phyloP scores from a whole-genome alignment of 2,329 filamentous ascomycete genomes.

The Exophiala sp. region DNA sequence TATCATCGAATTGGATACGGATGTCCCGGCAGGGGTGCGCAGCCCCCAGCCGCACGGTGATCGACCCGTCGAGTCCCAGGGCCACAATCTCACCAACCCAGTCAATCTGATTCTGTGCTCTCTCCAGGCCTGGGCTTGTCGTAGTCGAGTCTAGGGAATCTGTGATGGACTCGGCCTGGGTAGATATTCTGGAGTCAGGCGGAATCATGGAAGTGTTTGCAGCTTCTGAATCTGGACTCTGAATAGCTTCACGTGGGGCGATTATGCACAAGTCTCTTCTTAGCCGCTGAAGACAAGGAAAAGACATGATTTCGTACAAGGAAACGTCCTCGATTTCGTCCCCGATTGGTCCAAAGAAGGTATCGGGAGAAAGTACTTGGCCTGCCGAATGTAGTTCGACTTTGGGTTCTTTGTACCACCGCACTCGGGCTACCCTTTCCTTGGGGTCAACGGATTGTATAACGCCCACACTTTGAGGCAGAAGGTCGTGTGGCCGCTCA shows the following conservation, averaged over 20 bases:
- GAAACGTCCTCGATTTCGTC: constrained; percentile 48
- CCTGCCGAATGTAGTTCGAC: constrained; percentile 35
- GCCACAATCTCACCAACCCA: constrained; percentile 56
- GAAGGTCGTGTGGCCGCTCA: constrained; percentile 30
- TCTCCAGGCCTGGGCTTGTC: not conserved
- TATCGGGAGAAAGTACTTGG: constrained; percentile 38
- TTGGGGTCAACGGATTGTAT: constrained; percentile 51
- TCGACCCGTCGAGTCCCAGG: constrained; percentile 47
- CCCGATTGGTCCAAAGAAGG: constrained; percentile 39
- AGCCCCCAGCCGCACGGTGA: constrained; percentile 51
- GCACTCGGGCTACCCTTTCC: constrained; percentile 52
- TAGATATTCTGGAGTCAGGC: not conserved
- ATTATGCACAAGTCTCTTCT: constrained; percentile 50
- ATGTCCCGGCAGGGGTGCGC: constrained; percentile 47
- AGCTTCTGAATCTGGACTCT: constrained; percentile 7
- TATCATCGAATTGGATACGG: constrained; percentile 43
- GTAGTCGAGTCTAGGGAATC: not conserved
- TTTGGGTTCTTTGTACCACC: constrained; percentile 46
- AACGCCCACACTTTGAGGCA: constrained; percentile 49
- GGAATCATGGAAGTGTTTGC: not conserved
- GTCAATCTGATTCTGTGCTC: constrained; percentile 28
- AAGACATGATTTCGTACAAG: constrained; percentile 52
- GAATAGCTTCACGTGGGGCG: constrained; percentile 14
- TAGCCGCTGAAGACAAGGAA: constrained; percentile 44
- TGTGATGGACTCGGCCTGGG: not conserved